Base-by-base conservation (phyloP, 345 rosid species). In the Noccaea caerulescens region DNA sequence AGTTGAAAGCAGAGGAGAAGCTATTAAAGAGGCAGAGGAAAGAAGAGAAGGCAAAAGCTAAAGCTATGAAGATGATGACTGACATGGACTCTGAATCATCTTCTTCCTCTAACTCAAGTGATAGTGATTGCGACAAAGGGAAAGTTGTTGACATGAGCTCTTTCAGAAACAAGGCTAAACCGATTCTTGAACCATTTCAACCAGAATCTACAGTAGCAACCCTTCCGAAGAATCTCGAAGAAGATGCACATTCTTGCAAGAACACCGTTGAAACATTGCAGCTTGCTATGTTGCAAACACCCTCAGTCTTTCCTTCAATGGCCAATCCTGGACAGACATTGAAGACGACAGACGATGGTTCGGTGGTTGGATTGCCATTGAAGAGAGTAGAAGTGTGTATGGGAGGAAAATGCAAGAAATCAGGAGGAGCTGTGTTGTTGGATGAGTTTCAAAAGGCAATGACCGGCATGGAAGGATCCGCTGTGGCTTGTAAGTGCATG, bases 381-480 rank as follows among this genome's bases (percentile, higher is more conserved):
- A 81, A 79, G 73, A 81, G 80, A 67, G 64, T 90, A 5, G 93
- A 90, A 68, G 87, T 90, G 25, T 88, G 93, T 72, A 85, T 85
- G 96, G 96, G 96, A 30, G 80, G 79, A 5, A 90, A 90, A 76
- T 90, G 93, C 80, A 81, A 77, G 82, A 90, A 77, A 47, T 70
- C 85, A 9, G 96, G 93, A 68, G 83, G 81, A 8, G 80, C 77
- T 11, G 76, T 82, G 1, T 70, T 90, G 77, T 61, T 90, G 58
- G 82, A 79, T 42, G 90, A 78, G 66, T 85, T 90, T 78, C 81
- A 80, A 72, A 90, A 64, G 69, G 82, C 67, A 0, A 58, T 83
- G 49, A 84, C 78, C 0, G 85, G 87, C 3, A 11, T 45, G 1
- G 83, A 86, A 27, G 93, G 80, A 1, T 83, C 77, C 0, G 83